Percentiles rank a stretch among this genome's conserved stretches.
phyloP scores from a whole-genome alignment of 192 early-diverging fungal species.

The Pecoramyces ruminantium region DNA sequence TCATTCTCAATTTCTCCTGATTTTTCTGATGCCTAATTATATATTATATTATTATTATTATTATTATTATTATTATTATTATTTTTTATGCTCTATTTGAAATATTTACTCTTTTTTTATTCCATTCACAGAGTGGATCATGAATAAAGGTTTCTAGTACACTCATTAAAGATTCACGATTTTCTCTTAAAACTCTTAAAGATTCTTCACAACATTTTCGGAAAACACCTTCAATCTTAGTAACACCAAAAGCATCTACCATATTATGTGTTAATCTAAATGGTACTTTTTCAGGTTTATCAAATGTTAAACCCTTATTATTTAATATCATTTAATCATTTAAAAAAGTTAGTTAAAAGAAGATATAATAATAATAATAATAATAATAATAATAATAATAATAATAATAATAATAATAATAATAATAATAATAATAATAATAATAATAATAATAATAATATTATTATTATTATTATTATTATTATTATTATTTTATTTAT shows the following conservation, averaged over 20 bases:
- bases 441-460: too few relatives aligned
- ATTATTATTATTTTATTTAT: too few relatives aligned
- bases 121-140: constrained; percentile 76
- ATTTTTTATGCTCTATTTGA: not conserved
- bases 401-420: too few relatives aligned
- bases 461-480: too few relatives aligned
- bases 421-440: too few relatives aligned
- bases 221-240: constrained; percentile 67
- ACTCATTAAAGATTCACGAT: constrained; percentile 66
- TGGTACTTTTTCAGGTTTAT: constrained; percentile 81
- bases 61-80: too few relatives aligned
- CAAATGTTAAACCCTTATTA: constrained; percentile 45
- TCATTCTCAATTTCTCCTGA: constrained; percentile 24
- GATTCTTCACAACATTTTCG: constrained; percentile 57
- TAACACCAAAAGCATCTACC: constrained; percentile 82
- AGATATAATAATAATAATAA: too few relatives aligned
- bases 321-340: too few relatives aligned
- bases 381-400: too few relatives aligned
- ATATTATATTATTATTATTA: too few relatives aligned
- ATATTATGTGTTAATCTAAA: constrained; percentile 92
- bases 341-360: too few relatives aligned
- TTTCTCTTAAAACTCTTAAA: constrained; percentile 51
- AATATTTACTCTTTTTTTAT: not conserved
- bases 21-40: constrained; percentile 4
- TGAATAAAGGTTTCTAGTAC: constrained; percentile 82